These are phyloP conservation scores for Backusella circina DNA, from an alignment of 192 early-diverging fungal species.

Conservation along the genomic window DNA sequence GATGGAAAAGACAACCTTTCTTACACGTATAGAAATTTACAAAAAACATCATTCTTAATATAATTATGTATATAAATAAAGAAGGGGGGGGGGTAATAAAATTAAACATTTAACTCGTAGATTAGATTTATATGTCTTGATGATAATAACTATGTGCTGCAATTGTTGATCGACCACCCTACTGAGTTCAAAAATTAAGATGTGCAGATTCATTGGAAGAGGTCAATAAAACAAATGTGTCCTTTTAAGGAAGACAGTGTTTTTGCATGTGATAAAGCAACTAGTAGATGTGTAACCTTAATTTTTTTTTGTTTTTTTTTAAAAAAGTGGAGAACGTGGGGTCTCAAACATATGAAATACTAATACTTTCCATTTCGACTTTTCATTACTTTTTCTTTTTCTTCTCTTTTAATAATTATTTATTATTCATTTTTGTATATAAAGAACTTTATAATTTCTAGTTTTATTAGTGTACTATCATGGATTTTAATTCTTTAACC, in stretches of 20 bases:
- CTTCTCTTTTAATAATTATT: neutral
- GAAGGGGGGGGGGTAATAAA: neutral
- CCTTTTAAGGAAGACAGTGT: neutral
- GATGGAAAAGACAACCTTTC: neutral
- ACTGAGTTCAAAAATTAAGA: neutral
- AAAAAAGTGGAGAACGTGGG: constrained; percentile 7
- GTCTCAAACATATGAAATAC: constrained; percentile 1
- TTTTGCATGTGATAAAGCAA: constrained; percentile 10
- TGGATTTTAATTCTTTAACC: neutral
- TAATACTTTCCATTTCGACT: neutral
- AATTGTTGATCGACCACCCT: neutral
- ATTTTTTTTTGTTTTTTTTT: neutral
- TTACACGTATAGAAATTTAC: neutral
- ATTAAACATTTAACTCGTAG: neutral
- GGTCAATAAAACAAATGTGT: neutral
- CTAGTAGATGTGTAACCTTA: neutral
- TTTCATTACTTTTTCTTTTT: neutral
- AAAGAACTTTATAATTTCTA: neutral
- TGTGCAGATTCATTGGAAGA: neutral
- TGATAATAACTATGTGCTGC: neutral
- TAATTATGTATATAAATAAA: neutral
- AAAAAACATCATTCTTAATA: neutral
- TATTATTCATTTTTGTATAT: neutral
- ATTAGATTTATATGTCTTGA: neutral
- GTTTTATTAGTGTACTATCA: neutral